Conservation (phyloP, 257 asterid genomes). For the Cynanchum wilfordii region DNA sequence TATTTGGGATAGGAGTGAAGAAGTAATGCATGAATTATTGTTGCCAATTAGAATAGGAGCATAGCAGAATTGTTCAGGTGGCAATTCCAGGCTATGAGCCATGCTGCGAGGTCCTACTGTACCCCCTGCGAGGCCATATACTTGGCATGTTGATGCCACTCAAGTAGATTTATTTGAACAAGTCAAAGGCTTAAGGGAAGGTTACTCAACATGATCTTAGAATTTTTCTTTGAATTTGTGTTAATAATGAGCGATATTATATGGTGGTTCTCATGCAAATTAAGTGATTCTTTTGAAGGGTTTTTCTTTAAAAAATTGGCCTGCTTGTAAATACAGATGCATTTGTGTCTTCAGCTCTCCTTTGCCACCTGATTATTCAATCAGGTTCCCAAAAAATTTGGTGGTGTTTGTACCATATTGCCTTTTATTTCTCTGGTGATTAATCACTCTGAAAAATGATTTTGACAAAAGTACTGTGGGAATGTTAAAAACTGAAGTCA, state of each 20-base stretch:
- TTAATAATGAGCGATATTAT: too few species aligned
- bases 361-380: too few species aligned
- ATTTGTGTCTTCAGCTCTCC: too few species aligned
- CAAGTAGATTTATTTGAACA: background rate
- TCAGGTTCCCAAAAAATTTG: too few species aligned
- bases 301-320: too few species aligned
- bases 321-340: too few species aligned
- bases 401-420: too few species aligned
- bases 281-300: too few species aligned
- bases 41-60: background rate
- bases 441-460: background rate
- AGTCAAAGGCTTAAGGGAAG: too few species aligned
- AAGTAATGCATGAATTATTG: background rate
- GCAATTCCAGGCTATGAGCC: background rate
- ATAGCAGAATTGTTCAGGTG: background rate
- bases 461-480: background rate
- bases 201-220: too few species aligned
- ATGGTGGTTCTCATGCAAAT: too few species aligned
- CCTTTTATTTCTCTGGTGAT: background rate
- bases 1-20: background rate
- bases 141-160: background rate
- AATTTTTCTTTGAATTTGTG: too few species aligned
- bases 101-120: background rate
- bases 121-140: background rate
- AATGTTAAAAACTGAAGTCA: background rate